A percentile compares a stretch with the other conserved stretches of the same genome.
Conservation (phyloP, 2,329 filamentous ascomycete genomes). For the Ampelomyces quisqualis region DNA sequence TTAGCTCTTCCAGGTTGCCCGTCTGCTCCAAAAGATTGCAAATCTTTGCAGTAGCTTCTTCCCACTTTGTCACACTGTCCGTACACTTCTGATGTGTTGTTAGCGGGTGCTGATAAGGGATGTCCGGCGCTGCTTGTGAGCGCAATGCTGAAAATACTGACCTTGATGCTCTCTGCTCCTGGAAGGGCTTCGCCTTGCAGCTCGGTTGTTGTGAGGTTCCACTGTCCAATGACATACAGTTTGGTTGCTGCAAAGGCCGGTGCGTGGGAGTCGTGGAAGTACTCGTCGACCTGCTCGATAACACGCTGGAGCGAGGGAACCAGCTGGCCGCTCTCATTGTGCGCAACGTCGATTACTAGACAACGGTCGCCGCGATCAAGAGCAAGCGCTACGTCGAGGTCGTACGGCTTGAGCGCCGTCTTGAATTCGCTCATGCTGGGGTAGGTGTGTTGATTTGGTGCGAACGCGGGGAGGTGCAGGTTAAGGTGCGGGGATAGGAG, state of each 20-base stretch:
- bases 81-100: background rate
- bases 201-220: constrained; percentile 8
- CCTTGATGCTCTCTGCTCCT: background rate
- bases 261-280: background rate
- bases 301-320: constrained; percentile 17
- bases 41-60: constrained; percentile 11
- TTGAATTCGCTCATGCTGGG: constrained; percentile 20
- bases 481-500: background rate
- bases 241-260: constrained; percentile 15
- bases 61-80: background rate
- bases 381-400: constrained; percentile 11
- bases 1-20: constrained; percentile 27
- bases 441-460: background rate
- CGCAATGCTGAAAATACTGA: background rate
- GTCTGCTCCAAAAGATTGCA: constrained; percentile 23
- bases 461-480: background rate
- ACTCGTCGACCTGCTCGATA: constrained; percentile 5
- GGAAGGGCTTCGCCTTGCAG: background rate
- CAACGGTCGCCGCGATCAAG: constrained; percentile 13
- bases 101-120: background rate
- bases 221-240: constrained; percentile 31
- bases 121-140: background rate
- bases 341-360: constrained; percentile 22
- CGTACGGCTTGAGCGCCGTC: constrained; percentile 13
- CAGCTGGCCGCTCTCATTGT: constrained; percentile 6